These are phyloP conservation scores for Leavenworthia alabamica DNA, from an alignment of 345 rosid genomes.

Conservation along the genomic window DNA sequence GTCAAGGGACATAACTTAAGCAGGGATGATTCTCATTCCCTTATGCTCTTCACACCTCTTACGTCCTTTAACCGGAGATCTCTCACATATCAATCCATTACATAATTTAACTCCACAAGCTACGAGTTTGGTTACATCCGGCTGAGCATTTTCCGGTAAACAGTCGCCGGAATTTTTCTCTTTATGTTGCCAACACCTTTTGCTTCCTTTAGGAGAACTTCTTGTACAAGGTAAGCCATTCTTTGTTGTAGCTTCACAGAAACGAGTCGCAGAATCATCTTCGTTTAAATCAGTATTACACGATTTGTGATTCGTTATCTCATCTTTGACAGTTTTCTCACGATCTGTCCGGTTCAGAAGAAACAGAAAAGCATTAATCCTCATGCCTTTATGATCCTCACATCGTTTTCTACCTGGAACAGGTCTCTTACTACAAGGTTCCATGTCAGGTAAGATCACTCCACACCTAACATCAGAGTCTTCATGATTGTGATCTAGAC, in stretches of 20 bases:
- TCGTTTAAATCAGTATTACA: background rate
- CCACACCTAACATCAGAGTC: conserved; percentile 37
- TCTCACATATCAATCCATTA: conserved; percentile 23
- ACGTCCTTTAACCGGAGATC: conserved; percentile 29
- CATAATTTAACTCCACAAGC: conserved; percentile 28
- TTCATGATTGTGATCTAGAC: background rate
- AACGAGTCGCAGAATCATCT: background rate
- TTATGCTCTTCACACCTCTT: conserved; percentile 32
- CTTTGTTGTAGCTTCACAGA: conserved; percentile 45
- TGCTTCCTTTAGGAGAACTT: conserved; percentile 37
- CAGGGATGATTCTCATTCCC: conserved; percentile 27
- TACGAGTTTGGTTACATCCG: background rate
- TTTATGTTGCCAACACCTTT: conserved; percentile 60
- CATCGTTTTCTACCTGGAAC: conserved; percentile 55
- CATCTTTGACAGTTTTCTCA: conserved; percentile 17
- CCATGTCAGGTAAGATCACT: conserved; percentile 43
- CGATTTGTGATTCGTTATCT: background rate
- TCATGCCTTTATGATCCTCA: conserved; percentile 63
- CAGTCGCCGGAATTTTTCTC: background rate
- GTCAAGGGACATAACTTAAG: background rate
- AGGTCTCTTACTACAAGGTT: conserved; percentile 40
- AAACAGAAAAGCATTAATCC: conserved; percentile 32
- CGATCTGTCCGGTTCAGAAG: conserved; percentile 11
- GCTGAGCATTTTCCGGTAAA: background rate
- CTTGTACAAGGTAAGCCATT: conserved; percentile 42